A percentile compares a stretch with the other conserved stretches of the same genome.
These are phyloP conservation scores for Auriculariales sp. DNA, from an alignment of 768 basidiomycete species.

Conservation along the genomic window DNA sequence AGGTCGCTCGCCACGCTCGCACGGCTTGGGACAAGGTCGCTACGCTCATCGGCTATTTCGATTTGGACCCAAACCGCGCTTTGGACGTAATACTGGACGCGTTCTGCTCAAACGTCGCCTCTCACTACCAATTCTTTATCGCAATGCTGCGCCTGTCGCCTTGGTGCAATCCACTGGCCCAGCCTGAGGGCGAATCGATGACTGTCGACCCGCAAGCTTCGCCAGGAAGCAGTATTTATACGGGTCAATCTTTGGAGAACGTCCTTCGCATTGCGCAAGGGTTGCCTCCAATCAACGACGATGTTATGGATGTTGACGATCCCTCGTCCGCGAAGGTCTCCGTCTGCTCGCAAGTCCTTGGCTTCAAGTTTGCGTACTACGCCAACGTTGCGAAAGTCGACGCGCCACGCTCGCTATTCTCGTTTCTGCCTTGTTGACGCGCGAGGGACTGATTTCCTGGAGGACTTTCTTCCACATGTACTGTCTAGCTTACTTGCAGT, in stretches of 20 bases:
- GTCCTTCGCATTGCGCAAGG: constrained; percentile 42
- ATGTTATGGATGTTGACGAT: constrained; percentile 5
- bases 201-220: constrained; percentile 21
- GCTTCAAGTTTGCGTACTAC: constrained; percentile 95
- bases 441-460: constrained; percentile 78
- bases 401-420: constrained; percentile 14
- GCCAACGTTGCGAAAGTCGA: constrained; percentile 53
- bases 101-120: constrained; percentile 63
- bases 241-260: constrained; percentile 52
- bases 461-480: constrained; percentile 93
- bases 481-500: too few species aligned
- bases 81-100: constrained; percentile 90
- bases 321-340: constrained; percentile 25
- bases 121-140: constrained; percentile 82
- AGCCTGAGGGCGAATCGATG: constrained; percentile 20
- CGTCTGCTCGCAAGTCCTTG: constrained; percentile 79
- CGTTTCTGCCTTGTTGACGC: constrained; percentile 74
- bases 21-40: constrained; percentile 73
- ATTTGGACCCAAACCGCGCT: constrained; percentile 87
- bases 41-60: constrained; percentile 88
- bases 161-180: constrained; percentile 35
- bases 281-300: constrained; percentile 10
- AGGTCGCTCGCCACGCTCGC: constrained; percentile 43
- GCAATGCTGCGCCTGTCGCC: constrained; percentile 76
- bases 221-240: constrained; percentile 31